Evolutionary conservation across 352 stramenopile species (phyloP), one percentile per base, ranked within the genome.

Genomic region (Phytopythium montanum): DNA sequence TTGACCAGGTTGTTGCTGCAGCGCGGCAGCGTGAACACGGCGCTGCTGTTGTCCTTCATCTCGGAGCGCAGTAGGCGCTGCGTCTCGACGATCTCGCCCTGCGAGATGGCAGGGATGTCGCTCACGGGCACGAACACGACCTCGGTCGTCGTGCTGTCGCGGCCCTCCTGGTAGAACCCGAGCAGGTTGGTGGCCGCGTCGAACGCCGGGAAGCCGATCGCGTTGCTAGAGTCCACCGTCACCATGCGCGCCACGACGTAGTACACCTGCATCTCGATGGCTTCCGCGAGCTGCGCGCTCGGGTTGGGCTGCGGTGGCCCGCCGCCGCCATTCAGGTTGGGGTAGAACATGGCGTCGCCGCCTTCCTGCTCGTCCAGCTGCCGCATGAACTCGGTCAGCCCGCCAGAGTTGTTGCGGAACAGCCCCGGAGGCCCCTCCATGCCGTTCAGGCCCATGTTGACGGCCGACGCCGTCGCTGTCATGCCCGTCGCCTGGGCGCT

Each of bases 1-100:
- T 94, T 92, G 46, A 88, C 78, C 41, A 94, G 65, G 64, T 92
- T 80, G 54, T 94, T 94, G 67, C 84, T 90, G 73, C 80, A 91
- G 16, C 76, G 68, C 44, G 74, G 68, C 28, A 94, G 60, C 16
- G 79, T 90, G 70, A 88, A 76, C 29, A 94, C 80, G 1, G 80
- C 80, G 41, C 61, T 73, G 59, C 79, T 92, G 64, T 85, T 87
- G 41, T 79, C 70, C 62, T 92, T 91, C 45, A 92, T 75, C 65
- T 90, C 85, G 0, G 64, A 80, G 33, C 79, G 73, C 21, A 92
- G 66, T 28, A 91, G 59, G 8, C 75, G 78, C 58, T 90, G 85
- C 4, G 76, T 89, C 61, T 90, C 75, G 19, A 73, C 41, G 50
- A 94, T 85, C 48, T 94, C 85, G 12, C 76, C 67, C 53, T 82